These are phyloP conservation scores for Sporothrix brunneoviolacea DNA, from an alignment of 2,329 filamentous ascomycete species.

Conservation along the genomic window DNA sequence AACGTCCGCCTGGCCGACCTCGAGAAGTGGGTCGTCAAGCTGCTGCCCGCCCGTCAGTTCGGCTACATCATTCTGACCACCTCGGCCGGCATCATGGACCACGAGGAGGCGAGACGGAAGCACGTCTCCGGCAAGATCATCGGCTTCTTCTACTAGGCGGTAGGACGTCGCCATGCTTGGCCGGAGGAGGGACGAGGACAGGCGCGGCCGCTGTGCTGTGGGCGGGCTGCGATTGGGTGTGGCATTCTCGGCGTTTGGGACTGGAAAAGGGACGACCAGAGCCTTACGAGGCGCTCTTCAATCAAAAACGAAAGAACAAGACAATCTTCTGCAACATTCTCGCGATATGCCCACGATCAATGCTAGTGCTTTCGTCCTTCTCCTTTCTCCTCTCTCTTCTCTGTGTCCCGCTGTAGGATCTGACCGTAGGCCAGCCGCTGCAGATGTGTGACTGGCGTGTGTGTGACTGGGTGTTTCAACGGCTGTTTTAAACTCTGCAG, in stretches of 20 bases:
- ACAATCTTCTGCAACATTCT: not conserved
- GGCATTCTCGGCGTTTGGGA: constrained; percentile 22
- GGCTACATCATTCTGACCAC: constrained; percentile 99
- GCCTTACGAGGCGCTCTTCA: constrained; percentile 7
- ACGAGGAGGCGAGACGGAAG: constrained; percentile 97
- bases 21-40: constrained; percentile 99
- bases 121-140: constrained; percentile 99
- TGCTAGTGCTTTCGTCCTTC: constrained; percentile 7
- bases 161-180: not conserved
- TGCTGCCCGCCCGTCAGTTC: constrained; percentile 99
- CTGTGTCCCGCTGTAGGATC: not conserved
- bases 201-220: not conserved
- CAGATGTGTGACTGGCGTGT: no score
- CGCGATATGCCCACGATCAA: constrained; percentile 1
- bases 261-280: constrained; percentile 12
- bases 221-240: constrained; percentile 10
- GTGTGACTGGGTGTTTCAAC: no score
- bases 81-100: constrained; percentile 99
- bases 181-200: not conserved
- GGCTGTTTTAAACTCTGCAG: no score
- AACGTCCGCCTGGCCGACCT: constrained; percentile 96
- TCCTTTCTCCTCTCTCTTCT: not conserved
- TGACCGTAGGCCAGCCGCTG: no score
- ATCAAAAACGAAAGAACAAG: constrained; percentile 7
- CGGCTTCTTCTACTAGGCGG: constrained; percentile 91